Evolutionary conservation across 78 protist genomes (phyloP), one percentile per base, ranked within the genome.

Genomic region (Bodo saltans): DNA sequence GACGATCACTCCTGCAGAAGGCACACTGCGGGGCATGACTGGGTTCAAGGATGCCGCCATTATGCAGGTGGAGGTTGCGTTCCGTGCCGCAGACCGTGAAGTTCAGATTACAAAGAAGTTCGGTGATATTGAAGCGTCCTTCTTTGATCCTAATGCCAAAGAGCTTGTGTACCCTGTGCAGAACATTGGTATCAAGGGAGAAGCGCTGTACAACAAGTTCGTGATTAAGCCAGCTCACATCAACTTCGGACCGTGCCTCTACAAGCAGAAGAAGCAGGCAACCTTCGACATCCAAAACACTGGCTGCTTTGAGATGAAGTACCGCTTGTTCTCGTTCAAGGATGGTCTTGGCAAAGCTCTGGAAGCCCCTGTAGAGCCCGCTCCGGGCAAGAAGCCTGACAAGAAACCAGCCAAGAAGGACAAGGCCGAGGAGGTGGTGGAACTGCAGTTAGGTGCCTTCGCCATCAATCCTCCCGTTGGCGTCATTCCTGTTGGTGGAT

Each of bases 191-290:
- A 47, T 81, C 12, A 72, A 81, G 4, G 85, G 12, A 23, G 74
- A 81, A 27, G 67, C 84, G n/a, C 72, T 73, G 83, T 88, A 60
- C 88, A 70, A 52, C 69, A 29, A 42, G 83, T 90, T 21, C 40
- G 23, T 47, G 30, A 26, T 93, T 0, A 28, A 47, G 39, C 95
- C 95, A 23, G 12, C 35, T 29, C 79, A 42, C 27, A 21, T 93
- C 87, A 83, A 47, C 85, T 93, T 93, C 70, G 95, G 95, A 4
- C 87, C 93, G 47, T 38, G 88, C n/a, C 23, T 53, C 25, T 60
- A 29, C 74, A 82, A 37, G 70, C 3, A 74, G 1, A 0, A n/a
- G 37, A 70, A 74, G 70, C 25, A 72, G 68, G 69, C 84, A 38
- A 33, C 69, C 33, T 76, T 92, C 42, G 93, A 92, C 33, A 41